Percentiles rank a stretch among this genome's conserved stretches.
Evolutionary conservation across 2,329 filamentous ascomycete species (phyloP).

Genomic region (Drechslerella dactyloides): DNA sequence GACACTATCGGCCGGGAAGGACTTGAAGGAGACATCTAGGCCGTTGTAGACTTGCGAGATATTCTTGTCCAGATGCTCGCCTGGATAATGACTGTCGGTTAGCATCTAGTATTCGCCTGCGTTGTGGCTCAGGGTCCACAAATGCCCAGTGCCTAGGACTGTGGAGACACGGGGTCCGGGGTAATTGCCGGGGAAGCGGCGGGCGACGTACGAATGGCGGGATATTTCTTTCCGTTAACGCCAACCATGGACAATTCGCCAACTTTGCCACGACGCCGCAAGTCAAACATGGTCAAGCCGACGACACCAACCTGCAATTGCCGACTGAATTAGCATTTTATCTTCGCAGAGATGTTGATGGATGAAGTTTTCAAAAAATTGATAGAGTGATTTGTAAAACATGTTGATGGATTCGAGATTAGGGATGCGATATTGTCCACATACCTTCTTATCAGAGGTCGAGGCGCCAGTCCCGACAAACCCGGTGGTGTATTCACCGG

Average conservation of each 20-base stretch:
- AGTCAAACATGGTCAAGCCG: slow-evolving; percentile 84
- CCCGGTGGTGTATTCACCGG: slow-evolving; percentile 95
- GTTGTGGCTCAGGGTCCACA: slow-evolving; percentile 30
- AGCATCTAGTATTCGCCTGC: slow-evolving; percentile 28
- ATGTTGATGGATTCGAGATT: not conserved
- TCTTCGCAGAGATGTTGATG: slow-evolving; percentile 11
- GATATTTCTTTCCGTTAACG: slow-evolving; percentile 85
- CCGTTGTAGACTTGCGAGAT: slow-evolving; percentile 86
- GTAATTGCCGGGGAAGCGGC: not conserved
- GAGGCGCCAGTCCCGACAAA: slow-evolving; percentile 85
- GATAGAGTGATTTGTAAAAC: not conserved
- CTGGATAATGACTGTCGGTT: slow-evolving; percentile 56
- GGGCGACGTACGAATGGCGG: slow-evolving; percentile 75
- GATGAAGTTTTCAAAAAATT: slow-evolving; percentile 2
- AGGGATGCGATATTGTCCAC: not conserved
- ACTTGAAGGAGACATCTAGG: slow-evolving; percentile 83
- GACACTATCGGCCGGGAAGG: slow-evolving; percentile 76
- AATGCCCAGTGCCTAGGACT: slow-evolving; percentile 13
- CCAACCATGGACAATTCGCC: slow-evolving; percentile 86
- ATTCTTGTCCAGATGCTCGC: slow-evolving; percentile 83
- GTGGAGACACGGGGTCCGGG: slow-evolving; percentile 27
- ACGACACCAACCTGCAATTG: slow-evolving; percentile 75
- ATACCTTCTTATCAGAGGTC: slow-evolving; percentile 82
- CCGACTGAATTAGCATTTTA: slow-evolving; percentile 25
- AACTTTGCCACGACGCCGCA: slow-evolving; percentile 86